A percentile compares a stretch with the other conserved stretches of the same genome.
Evolutionary conservation across 805 yeast species (phyloP).

Genomic region (Nakazawaea wyomingensis): DNA sequence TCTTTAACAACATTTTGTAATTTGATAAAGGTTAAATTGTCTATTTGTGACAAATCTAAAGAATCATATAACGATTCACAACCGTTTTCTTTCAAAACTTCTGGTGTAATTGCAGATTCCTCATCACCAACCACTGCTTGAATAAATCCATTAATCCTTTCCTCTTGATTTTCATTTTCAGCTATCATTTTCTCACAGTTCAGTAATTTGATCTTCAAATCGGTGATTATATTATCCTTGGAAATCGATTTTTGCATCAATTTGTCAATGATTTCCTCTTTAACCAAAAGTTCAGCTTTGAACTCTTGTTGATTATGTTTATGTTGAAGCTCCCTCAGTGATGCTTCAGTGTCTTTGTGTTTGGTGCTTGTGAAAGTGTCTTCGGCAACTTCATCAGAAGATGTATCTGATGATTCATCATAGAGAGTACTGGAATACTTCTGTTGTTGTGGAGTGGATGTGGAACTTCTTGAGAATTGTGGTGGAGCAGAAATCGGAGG

Average conservation of each 20-base stretch:
- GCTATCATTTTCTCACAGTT: background rate
- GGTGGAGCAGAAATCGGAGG: background rate
- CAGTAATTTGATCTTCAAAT: background rate
- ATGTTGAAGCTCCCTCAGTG: background rate
- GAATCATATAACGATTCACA: conserved; percentile 1
- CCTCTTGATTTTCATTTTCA: background rate
- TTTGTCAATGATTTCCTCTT: background rate
- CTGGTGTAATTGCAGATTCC: background rate
- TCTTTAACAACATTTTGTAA: conserved; percentile 9
- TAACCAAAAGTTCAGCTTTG: background rate
- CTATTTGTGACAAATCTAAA: conserved; percentile 2
- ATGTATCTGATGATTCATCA: background rate
- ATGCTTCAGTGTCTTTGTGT: background rate
- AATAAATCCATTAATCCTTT: background rate
- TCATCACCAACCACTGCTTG: conserved; percentile 7
- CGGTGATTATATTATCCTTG: background rate
- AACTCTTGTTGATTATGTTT: background rate
- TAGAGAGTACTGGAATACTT: background rate
- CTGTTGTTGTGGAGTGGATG: conserved; percentile 1
- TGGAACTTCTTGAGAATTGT: background rate
- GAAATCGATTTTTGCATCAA: background rate
- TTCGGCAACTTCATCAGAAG: background rate
- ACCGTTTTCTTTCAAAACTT: background rate
- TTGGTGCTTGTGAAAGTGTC: background rate
- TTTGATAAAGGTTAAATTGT: conserved; percentile 5